Evolutionary conservation across 2,329 filamentous ascomycete genomes (phyloP).

Genomic region (Talaromyces sp.): DNA sequence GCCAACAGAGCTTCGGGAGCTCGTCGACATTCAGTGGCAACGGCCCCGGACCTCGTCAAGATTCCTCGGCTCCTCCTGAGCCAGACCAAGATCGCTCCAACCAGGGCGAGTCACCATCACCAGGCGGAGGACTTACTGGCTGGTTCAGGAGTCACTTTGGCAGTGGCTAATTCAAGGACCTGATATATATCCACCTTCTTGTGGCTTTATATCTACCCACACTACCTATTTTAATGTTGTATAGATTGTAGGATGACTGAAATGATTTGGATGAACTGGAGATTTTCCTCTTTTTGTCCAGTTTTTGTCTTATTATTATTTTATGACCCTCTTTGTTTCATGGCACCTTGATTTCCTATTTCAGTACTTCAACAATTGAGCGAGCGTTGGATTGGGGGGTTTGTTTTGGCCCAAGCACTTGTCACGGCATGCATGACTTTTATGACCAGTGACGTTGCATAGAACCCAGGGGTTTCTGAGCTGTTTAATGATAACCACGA

Average conservation of each 20-base stretch:
- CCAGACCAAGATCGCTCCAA: not conserved
- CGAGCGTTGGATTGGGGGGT: no score
- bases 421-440: no score
- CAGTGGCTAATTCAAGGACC: slow-evolving; percentile 10
- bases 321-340: not conserved
- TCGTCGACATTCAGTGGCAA: not conserved
- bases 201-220: not conserved
- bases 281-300: not conserved
- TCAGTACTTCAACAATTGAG: no score
- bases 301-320: not conserved
- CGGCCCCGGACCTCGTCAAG: not conserved
- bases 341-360: no score
- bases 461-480: no score
- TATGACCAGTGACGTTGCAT: no score
- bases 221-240: not conserved
- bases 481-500: no score
- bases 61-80: not conserved
- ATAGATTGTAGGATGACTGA: not conserved
- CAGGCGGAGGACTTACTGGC: slow-evolving; percentile 9
- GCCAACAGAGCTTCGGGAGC: slow-evolving; percentile 1
- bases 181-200: not conserved
- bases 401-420: no score
- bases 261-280: not conserved
- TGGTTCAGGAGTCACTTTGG: slow-evolving; percentile 24
- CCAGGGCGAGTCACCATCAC: not conserved